Percentiles rank a stretch among this genome's conserved stretches.
These are phyloP conservation scores for Quercus parvula DNA, from an alignment of 306 rosid genomes.

Conservation along the genomic window DNA sequence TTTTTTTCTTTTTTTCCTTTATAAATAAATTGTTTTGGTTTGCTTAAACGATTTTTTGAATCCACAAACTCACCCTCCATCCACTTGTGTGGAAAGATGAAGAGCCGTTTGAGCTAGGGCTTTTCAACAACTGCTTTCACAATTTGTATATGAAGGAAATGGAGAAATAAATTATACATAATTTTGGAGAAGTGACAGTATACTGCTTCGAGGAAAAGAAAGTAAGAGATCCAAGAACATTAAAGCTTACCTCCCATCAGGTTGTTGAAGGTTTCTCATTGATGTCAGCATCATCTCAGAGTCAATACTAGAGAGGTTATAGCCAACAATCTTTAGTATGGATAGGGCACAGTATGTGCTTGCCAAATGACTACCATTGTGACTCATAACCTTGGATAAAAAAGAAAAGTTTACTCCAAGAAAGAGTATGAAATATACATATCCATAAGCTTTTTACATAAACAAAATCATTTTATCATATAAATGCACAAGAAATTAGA, in stretches of 20 bases:
- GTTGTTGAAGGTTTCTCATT: slow-evolving; percentile 90
- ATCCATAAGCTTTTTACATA: background rate
- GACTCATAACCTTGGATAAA: slow-evolving; percentile 43
- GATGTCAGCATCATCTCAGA: slow-evolving; percentile 50
- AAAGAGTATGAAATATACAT: background rate
- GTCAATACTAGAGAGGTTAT: slow-evolving; percentile 52
- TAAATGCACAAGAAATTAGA: background rate
- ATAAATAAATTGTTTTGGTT: too few species aligned
- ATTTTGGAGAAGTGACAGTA: background rate
- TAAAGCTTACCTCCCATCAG: slow-evolving; percentile 83
- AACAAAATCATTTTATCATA: background rate
- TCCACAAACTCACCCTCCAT: too few species aligned
- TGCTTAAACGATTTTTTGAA: too few species aligned
- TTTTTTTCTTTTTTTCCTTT: too few species aligned
- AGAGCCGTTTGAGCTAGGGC: too few species aligned
- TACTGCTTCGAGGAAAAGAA: background rate
- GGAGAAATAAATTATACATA: background rate
- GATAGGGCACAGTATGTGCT: slow-evolving; percentile 86
- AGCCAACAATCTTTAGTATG: slow-evolving; percentile 76
- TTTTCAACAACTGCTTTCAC: background rate
- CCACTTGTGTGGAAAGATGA: too few species aligned
- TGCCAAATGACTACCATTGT: slow-evolving; percentile 78
- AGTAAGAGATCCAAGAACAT: background rate
- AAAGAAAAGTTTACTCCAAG: background rate
- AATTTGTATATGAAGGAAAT: background rate